Percentiles rank a stretch among this genome's conserved stretches.
These are phyloP conservation scores for Rosa rugosa DNA, from an alignment of 306 rosid species.

Conservation along the genomic window DNA sequence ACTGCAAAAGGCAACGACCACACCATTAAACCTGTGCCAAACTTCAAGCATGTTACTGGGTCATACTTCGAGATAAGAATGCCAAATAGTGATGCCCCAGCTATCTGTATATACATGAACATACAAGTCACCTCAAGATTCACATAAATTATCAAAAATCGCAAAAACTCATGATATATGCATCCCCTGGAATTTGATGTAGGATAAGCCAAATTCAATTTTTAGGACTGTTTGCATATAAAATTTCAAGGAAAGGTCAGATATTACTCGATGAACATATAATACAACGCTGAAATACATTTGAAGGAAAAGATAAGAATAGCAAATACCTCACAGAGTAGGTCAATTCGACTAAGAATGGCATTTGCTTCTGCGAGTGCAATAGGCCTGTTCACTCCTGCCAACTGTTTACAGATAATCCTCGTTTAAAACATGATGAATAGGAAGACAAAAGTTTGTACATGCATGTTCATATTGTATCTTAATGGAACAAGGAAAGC, in stretches of 20 bases:
- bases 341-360: slow-evolving; percentile 83
- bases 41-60: slow-evolving; percentile 83
- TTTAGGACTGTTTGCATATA: background rate
- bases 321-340: slow-evolving; percentile 78
- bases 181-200: slow-evolving; percentile 1
- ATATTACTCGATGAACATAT: slow-evolving; percentile 17
- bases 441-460: background rate
- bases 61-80: slow-evolving; percentile 79
- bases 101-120: slow-evolving; percentile 56
- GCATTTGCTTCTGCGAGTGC: slow-evolving; percentile 97
- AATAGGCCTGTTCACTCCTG: slow-evolving; percentile 89
- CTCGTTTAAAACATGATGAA: slow-evolving; percentile 9
- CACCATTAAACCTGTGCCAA: slow-evolving; percentile 70
- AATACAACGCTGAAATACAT: slow-evolving; percentile 3
- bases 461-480: background rate
- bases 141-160: background rate
- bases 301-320: slow-evolving; percentile 5
- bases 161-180: background rate
- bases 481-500: slow-evolving; percentile 29
- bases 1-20: slow-evolving; percentile 79
- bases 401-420: slow-evolving; percentile 57
- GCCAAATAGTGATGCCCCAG: slow-evolving; percentile 83
- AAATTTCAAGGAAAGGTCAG: slow-evolving; percentile 13
- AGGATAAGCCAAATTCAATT: background rate
- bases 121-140: slow-evolving; percentile 22